A percentile compares a stretch with the other conserved stretches of the same genome.
These are phyloP conservation scores for Fusarium chlamydosporum DNA, from an alignment of 2,329 filamentous ascomycete species.

Conservation along the genomic window DNA sequence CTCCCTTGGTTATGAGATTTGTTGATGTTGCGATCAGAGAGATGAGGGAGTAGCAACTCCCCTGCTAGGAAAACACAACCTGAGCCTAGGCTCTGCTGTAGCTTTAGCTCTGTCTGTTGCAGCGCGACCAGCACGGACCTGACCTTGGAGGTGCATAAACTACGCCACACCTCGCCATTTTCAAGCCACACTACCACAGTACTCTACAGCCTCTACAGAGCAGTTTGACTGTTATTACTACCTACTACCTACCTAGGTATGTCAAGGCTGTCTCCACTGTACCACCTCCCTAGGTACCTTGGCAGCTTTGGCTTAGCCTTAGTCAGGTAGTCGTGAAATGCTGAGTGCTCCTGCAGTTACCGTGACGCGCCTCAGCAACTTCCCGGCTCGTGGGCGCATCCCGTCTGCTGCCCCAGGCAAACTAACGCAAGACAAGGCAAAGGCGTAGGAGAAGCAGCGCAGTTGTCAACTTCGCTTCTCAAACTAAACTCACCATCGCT, in stretches of 20 bases:
- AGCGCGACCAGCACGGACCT: conserved; percentile 45
- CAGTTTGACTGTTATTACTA: not conserved
- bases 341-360: conserved; percentile 37
- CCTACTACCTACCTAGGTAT: too few species aligned
- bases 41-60: conserved; percentile 37
- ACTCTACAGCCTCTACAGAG: not conserved
- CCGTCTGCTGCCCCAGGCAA: conserved; percentile 36
- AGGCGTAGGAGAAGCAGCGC: conserved; percentile 30
- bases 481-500: conserved; percentile 27
- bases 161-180: conserved; percentile 23
- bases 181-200: conserved; percentile 33
- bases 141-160: conserved; percentile 6
- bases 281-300: conserved; percentile 22
- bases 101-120: conserved; percentile 43
- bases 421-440: conserved; percentile 41
- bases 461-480: conserved; percentile 46
- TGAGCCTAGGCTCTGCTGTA: conserved; percentile 20
- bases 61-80: conserved; percentile 44
- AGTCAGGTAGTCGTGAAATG: conserved; percentile 26
- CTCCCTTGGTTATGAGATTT: conserved; percentile 50
- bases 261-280: conserved; percentile 14
- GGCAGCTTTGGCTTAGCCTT: not conserved
- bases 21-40: conserved; percentile 52
- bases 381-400: conserved; percentile 45
- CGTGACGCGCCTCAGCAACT: conserved; percentile 49